Evolutionary conservation across 2,329 filamentous ascomycete genomes (phyloP).

Genomic region (Hypoxylon sp.): DNA sequence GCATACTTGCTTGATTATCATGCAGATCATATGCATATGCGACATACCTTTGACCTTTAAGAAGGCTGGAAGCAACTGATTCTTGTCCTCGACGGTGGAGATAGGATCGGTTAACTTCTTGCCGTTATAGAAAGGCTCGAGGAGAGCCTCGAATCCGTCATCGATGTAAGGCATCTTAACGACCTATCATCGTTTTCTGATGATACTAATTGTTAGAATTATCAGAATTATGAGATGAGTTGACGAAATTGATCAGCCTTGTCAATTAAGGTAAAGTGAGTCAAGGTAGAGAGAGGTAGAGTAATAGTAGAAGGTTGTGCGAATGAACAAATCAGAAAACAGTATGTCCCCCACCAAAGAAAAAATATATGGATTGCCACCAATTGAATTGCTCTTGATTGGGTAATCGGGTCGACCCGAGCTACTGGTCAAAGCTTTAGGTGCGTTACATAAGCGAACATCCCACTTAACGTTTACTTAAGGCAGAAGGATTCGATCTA

Average conservation of each 20-base stretch:
- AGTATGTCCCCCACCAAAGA: slow-evolving; percentile 35
- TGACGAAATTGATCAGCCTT: slow-evolving; percentile 22
- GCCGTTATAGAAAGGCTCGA: slow-evolving; percentile 74
- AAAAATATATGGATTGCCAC: slow-evolving; percentile 20
- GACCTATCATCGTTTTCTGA: slow-evolving; percentile 19
- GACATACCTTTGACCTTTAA: slow-evolving; percentile 85
- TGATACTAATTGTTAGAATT: not conserved
- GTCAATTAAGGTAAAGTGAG: slow-evolving; percentile 18
- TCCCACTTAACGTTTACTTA: too few relatives aligned
- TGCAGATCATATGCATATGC: slow-evolving; percentile 20
- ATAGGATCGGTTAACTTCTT: slow-evolving; percentile 73
- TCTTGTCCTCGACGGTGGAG: slow-evolving; percentile 82
- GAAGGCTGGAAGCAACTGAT: slow-evolving; percentile 96
- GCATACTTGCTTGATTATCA: slow-evolving; percentile 21
- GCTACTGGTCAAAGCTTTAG: too few relatives aligned
- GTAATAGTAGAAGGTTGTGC: too few relatives aligned
- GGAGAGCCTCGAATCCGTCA: slow-evolving; percentile 71
- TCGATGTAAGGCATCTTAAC: slow-evolving; percentile 63
- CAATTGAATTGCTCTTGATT: too few relatives aligned
- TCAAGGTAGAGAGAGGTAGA: too few relatives aligned
- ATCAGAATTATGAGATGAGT: slow-evolving; percentile 19
- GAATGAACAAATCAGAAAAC: too few relatives aligned
- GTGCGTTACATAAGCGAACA: too few relatives aligned
- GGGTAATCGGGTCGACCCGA: too few relatives aligned
- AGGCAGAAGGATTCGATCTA: too few relatives aligned